These are phyloP conservation scores for Fusarium graminum DNA, from an alignment of 2,329 filamentous ascomycete species.

Conservation along the genomic window DNA sequence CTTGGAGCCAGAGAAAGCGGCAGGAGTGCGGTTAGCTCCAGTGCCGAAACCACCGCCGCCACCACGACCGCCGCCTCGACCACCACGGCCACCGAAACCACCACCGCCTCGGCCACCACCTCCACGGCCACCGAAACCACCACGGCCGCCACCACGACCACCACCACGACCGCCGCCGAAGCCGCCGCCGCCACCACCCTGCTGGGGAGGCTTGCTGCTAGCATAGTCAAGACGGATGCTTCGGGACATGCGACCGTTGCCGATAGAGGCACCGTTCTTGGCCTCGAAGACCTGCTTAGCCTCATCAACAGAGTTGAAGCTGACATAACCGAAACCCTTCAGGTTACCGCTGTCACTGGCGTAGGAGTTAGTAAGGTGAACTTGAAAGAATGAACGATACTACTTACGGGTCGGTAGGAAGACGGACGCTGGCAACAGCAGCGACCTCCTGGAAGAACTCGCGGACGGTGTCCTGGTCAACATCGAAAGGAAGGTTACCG, in stretches of 20 bases:
- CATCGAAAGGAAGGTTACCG: conserved; percentile 89
- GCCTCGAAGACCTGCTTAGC: conserved; percentile 79
- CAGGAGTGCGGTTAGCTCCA: conserved; percentile 47
- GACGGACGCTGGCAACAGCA: conserved; percentile 81
- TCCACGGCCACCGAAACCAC: conserved; percentile 63
- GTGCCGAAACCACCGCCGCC: conserved; percentile 36
- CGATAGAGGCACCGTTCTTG: conserved; percentile 75
- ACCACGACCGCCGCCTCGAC: conserved; percentile 54
- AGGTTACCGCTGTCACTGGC: conserved; percentile 79
- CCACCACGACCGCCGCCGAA: conserved; percentile 59
- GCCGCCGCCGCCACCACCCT: conserved; percentile 66
- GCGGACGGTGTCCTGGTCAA: conserved; percentile 79
- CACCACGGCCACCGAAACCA: conserved; percentile 60
- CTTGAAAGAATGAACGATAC: not conserved
- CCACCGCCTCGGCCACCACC: conserved; percentile 62
- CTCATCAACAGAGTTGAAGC: conserved; percentile 85
- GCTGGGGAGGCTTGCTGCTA: conserved; percentile 72
- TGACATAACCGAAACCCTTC: conserved; percentile 95
- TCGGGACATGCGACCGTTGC: conserved; percentile 76
- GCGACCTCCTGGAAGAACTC: conserved; percentile 80
- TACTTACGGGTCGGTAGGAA: conserved; percentile 84
- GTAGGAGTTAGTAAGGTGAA: conserved; percentile 29
- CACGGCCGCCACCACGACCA: conserved; percentile 61
- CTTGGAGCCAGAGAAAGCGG: conserved; percentile 76
- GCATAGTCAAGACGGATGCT: conserved; percentile 87